These are phyloP conservation scores for Coleophoma crateriformis DNA, from an alignment of 2,329 filamentous ascomycete species.

Conservation along the genomic window DNA sequence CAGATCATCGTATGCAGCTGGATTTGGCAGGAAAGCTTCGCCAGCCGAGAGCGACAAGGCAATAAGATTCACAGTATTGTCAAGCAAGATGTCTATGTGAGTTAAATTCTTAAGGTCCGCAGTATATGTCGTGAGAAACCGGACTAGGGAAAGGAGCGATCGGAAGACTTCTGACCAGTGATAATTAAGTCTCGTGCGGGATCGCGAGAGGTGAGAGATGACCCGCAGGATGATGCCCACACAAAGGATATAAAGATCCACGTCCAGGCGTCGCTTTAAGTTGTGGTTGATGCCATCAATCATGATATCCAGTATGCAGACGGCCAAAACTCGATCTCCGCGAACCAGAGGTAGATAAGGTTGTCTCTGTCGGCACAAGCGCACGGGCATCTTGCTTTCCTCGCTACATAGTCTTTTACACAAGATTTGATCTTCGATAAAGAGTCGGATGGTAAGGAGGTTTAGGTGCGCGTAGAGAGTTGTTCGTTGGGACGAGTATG, in stretches of 20 bases:
- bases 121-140: conserved; percentile 85
- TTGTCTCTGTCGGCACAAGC: conserved; percentile 83
- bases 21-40: conserved; percentile 84
- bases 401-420: conserved; percentile 82
- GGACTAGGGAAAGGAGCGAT: conserved; percentile 77
- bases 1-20: conserved; percentile 86
- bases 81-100: conserved; percentile 68
- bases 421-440: conserved; percentile 78
- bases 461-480: conserved; percentile 81
- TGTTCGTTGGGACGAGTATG: conserved; percentile 73
- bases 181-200: conserved; percentile 74
- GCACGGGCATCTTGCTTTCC: conserved; percentile 66
- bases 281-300: conserved; percentile 94
- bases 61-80: conserved; percentile 74
- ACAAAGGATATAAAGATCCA: conserved; percentile 76
- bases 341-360: conserved; percentile 75
- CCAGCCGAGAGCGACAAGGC: conserved; percentile 80
- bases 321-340: conserved; percentile 67
- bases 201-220: conserved; percentile 77
- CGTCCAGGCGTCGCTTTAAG: conserved; percentile 76
- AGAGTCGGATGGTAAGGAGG: conserved; percentile 76
- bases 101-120: conserved; percentile 65
- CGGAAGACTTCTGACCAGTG: conserved; percentile 97
- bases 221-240: conserved; percentile 78
- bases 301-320: conserved; percentile 78